Conservation (phyloP, 148 eudicot species). For the Vaccinium macrocarpon region DNA sequence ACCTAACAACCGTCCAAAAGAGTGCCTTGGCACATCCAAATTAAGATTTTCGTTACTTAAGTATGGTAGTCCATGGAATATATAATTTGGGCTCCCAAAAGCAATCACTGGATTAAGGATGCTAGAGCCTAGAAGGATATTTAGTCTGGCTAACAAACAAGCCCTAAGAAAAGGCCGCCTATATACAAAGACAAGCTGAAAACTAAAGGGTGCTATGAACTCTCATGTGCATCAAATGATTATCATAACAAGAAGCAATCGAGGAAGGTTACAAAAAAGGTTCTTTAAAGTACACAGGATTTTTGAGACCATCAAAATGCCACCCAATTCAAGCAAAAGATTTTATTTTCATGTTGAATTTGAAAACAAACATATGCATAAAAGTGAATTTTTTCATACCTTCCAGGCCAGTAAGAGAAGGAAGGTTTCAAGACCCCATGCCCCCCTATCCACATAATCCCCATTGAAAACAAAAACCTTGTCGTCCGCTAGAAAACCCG, state of each 20-base stretch:
- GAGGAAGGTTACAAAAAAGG: neutral
- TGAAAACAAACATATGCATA: neutral
- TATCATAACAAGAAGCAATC: neutral
- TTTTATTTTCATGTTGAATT: neutral
- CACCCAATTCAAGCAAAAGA: neutral
- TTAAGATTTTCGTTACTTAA: neutral
- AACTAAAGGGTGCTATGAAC: neutral
- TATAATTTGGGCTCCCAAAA: neutral
- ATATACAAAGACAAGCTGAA: neutral
- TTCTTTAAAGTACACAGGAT: neutral
- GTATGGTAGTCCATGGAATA: neutral
- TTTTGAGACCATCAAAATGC: neutral
- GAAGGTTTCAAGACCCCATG: conserved; percentile 95
- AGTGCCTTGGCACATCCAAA: too few species aligned
- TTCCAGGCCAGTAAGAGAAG: conserved; percentile 52
- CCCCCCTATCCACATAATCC: conserved; percentile 96
- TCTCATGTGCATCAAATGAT: neutral
- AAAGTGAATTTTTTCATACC: neutral
- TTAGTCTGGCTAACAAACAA: neutral
- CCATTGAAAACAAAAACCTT: conserved; percentile 75
- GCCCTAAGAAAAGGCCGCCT: neutral
- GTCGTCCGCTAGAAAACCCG: neutral
- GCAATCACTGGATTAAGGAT: neutral
- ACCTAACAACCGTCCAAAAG: too few species aligned
- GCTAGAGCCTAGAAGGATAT: neutral